Base-by-base conservation (phyloP, 2,329 filamentous ascomycete species). In the Cytospora paraplurivora region DNA sequence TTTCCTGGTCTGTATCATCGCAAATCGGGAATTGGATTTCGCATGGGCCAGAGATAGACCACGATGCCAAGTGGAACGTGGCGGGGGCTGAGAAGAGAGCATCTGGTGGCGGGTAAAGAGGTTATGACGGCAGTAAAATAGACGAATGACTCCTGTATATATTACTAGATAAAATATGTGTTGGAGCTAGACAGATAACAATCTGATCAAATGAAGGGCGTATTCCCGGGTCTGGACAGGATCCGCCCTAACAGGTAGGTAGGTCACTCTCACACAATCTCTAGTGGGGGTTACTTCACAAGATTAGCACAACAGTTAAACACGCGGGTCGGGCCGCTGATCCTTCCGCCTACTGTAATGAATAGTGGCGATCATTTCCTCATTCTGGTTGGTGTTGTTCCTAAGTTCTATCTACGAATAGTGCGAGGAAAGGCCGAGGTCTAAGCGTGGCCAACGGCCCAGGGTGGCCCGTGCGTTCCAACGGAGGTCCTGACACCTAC, bases 51-150 rank as follows among this genome's bases (percentile, higher is more conserved):
- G 49, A 53, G n/a, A 49, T 49, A 3, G 61, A 49, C 19, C 44
- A 62, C 15, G 61, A 62, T n/a, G 55, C 55, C 10, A 49, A 58
- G 15, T 59, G 49, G n/a, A n/a, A n/a, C n/a, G n/a, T 62, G 55
- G 17, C 34, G 21, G 61, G 54, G 12, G 58, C 44, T 12, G 55
- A 58, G 37, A 41, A 51, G 13, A 19, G 50, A 11, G 60, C n/a
- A n/a, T n/a, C n/a, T 34, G 38, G 47, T 35, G 12, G 60, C 7
- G 34, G 60, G 54, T 7, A 13, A 62, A n/a, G 35, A 58, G 21
- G 33, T 33, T 13, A 56, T 62, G 59, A 62, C 17, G 37, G 1
- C 32, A 13, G 19, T 54, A 37, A 37, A 58, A 15, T 38, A 12
- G 37, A 7, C 37, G 15, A 13, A 44, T 38, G 38, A 17, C 2